These are phyloP conservation scores for Barnettozyma sucrosica DNA, from an alignment of 805 yeast species.

Conservation along the genomic window DNA sequence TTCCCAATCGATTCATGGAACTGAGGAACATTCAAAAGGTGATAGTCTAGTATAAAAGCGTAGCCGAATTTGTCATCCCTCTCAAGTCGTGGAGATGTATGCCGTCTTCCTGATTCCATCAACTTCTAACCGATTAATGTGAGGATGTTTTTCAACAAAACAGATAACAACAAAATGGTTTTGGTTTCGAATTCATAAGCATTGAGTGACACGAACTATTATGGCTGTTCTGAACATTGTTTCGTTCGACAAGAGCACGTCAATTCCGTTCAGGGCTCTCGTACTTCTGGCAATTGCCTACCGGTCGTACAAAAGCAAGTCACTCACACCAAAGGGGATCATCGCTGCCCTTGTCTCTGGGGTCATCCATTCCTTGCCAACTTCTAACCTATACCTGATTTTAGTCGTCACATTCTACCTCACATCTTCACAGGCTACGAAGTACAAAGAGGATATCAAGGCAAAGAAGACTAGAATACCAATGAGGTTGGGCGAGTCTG, in stretches of 20 bases:
- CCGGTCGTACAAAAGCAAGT: slow-evolving; percentile 30
- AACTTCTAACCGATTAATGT: too few species aligned
- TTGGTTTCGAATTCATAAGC: not conserved
- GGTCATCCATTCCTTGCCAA: slow-evolving; percentile 34
- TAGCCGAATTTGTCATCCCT: too few species aligned
- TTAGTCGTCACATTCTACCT: slow-evolving; percentile 33
- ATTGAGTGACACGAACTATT: not conserved
- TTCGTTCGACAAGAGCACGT: not conserved
- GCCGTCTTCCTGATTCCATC: not conserved
- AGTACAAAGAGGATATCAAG: slow-evolving; percentile 33
- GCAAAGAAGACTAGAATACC: slow-evolving; percentile 26
- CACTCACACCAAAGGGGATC: slow-evolving; percentile 34
- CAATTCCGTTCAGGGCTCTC: slow-evolving; percentile 13
- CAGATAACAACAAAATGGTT: too few species aligned
- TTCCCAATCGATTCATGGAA: too few species aligned
- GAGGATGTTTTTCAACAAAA: too few species aligned
- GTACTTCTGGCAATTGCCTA: slow-evolving; percentile 13
- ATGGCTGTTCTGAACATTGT: slow-evolving; percentile 1
- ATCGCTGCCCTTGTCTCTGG: slow-evolving; percentile 34
- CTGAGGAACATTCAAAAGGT: too few species aligned
- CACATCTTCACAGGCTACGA: slow-evolving; percentile 35
- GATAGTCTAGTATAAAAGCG: too few species aligned
- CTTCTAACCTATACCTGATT: slow-evolving; percentile 28
- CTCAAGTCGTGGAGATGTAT: not conserved
- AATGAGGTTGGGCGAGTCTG: slow-evolving; percentile 1